Conservation (phyloP, 306 rosid species). For the Dalbergia oliveri region DNA sequence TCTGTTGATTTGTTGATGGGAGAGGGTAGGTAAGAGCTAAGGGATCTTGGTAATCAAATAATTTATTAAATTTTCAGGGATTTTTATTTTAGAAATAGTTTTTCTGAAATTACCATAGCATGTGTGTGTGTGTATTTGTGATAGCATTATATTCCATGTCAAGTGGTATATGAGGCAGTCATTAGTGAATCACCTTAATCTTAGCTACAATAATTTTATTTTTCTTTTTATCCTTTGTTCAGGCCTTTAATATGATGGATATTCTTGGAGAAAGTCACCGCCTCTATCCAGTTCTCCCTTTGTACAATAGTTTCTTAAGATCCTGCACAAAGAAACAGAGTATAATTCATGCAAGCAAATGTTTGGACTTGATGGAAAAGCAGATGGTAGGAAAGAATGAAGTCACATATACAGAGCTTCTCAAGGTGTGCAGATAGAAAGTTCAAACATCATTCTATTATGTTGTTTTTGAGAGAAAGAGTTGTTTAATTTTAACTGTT, state of each 20-base stretch:
- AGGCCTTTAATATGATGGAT: slow-evolving; percentile 76
- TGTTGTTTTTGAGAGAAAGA: not conserved
- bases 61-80: slow-evolving; percentile 27
- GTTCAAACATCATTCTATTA: slow-evolving; percentile 36
- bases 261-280: slow-evolving; percentile 64
- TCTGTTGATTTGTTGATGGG: not conserved
- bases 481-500: slow-evolving; percentile 21
- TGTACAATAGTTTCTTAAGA: slow-evolving; percentile 68
- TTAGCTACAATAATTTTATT: slow-evolving; percentile 34
- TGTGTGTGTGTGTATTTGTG: slow-evolving; percentile 5
- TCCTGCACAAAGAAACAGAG: slow-evolving; percentile 60
- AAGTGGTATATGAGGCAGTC: slow-evolving; percentile 24
- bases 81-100: not conserved
- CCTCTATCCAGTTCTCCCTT: slow-evolving; percentile 51
- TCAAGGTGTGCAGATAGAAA: slow-evolving; percentile 66
- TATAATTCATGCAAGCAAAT: slow-evolving; percentile 63
- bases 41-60: slow-evolving; percentile 13
- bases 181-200: slow-evolving; percentile 19
- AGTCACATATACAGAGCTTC: slow-evolving; percentile 73
- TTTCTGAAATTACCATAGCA: slow-evolving; percentile 29
- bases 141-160: slow-evolving; percentile 20
- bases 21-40: slow-evolving; percentile 13
- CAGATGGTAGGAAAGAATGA: slow-evolving; percentile 79
- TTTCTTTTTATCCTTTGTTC: slow-evolving; percentile 45
- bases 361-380: slow-evolving; percentile 85